phyloP scores from a whole-genome alignment of 2,329 filamentous ascomycete genomes.

The Coniosporium tulheliwenetii region DNA sequence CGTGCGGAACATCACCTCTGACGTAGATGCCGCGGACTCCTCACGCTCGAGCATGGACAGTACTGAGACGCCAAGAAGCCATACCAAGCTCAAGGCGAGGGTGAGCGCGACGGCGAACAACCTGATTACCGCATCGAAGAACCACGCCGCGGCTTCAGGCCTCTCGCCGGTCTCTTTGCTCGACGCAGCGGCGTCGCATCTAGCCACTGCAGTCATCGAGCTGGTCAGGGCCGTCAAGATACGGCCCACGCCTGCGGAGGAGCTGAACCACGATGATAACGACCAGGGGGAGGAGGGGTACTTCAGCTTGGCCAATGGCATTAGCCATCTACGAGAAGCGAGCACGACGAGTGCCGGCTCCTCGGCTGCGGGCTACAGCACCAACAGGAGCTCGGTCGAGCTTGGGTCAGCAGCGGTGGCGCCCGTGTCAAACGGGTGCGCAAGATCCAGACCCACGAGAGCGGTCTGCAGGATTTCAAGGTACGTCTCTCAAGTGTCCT shows the following conservation, averaged over 20 bases:
- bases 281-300: constrained; percentile 12
- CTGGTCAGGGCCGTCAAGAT: constrained; percentile 75
- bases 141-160: constrained; percentile 68
- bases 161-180: constrained; percentile 85
- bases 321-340: too few relatives aligned
- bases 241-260: constrained; percentile 54
- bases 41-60: constrained; percentile 12
- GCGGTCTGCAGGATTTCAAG: too few relatives aligned
- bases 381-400: too few relatives aligned
- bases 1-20: constrained; percentile 72
- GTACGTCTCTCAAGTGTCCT: too few relatives aligned
- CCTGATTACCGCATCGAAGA: constrained; percentile 86
- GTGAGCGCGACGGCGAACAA: constrained; percentile 93
- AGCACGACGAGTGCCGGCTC: too few relatives aligned
- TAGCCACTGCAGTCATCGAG: constrained; percentile 74
- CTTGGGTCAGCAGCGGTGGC: too few relatives aligned
- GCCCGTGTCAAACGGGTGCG: too few relatives aligned
- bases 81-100: constrained; percentile 57
- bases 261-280: constrained; percentile 66
- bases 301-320: background rate
- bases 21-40: constrained; percentile 38
- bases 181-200: constrained; percentile 82
- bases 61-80: constrained; percentile 36
- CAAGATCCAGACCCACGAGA: too few relatives aligned
- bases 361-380: too few relatives aligned